Evolutionary conservation across 2,329 filamentous ascomycete genomes (phyloP).

Genomic region (Beauveria varroae): DNA sequence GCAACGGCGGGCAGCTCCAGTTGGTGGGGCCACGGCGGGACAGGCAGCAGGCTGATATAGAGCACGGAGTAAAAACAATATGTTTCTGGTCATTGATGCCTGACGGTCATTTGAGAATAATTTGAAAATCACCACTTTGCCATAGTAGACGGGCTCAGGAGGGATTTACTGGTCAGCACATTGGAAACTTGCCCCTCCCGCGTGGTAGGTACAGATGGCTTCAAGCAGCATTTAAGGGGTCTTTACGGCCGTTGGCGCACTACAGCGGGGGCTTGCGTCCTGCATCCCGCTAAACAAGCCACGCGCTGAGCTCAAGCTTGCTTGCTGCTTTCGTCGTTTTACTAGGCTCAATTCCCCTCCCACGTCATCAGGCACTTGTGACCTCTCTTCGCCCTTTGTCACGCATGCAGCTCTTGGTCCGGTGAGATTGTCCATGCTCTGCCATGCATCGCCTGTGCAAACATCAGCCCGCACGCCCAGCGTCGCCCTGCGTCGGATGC

Average conservation of each 20-base stretch:
- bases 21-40: neutral
- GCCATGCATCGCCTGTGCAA: neutral
- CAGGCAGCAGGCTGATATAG: too few relatives aligned
- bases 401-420: neutral
- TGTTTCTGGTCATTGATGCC: too few relatives aligned
- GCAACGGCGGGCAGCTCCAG: neutral
- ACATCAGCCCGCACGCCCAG: neutral
- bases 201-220: too few relatives aligned
- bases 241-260: too few relatives aligned
- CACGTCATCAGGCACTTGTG: slow-evolving; percentile 10
- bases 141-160: too few relatives aligned
- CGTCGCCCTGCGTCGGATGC: neutral
- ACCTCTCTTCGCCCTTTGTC: neutral
- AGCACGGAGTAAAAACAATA: too few relatives aligned
- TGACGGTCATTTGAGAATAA: too few relatives aligned
- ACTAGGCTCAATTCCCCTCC: neutral
- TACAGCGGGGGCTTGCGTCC: neutral
- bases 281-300: neutral
- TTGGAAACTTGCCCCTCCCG: too few relatives aligned
- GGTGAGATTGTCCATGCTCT: neutral
- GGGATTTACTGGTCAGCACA: too few relatives aligned
- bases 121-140: too few relatives aligned
- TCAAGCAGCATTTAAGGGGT: too few relatives aligned
- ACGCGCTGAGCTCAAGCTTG: neutral
- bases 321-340: neutral